Conservation (phyloP, 176 grass and related monocot species). For the Chrysopogon serrulatus region DNA sequence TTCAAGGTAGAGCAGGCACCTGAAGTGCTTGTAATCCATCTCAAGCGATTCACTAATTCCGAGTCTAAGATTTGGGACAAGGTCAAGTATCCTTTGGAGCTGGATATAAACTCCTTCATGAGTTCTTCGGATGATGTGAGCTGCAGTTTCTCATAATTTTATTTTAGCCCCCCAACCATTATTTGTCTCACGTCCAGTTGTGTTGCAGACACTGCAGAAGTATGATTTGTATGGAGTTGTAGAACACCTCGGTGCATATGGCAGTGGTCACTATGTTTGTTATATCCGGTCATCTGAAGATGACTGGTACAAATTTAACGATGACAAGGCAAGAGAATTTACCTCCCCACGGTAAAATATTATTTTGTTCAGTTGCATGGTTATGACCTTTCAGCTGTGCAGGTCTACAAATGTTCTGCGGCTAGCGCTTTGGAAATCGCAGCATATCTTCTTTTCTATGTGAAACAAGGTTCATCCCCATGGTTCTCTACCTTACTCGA, state of each 20-base stretch:
- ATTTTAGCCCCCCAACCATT: not conserved
- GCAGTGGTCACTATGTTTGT: constrained; percentile 45
- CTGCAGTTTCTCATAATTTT: not conserved
- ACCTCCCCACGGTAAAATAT: not conserved
- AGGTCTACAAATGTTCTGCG: constrained; percentile 22
- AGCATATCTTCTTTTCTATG: constrained; percentile 60
- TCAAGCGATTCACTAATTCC: constrained; percentile 47
- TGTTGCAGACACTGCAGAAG: constrained; percentile 31
- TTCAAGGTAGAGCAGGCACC: constrained; percentile 43
- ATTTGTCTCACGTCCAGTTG: not conserved
- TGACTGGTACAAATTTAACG: constrained; percentile 47
- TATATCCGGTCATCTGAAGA: constrained; percentile 36
- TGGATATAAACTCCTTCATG: constrained; percentile 48
- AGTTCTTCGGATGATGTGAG: constrained; percentile 21
- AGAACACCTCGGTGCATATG: constrained; percentile 26
- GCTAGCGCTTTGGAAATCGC: constrained; percentile 8
- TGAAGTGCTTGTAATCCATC: constrained; percentile 55
- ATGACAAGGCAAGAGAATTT: constrained; percentile 24
- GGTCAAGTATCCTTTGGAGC: constrained; percentile 28
- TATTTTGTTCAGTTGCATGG: not conserved
- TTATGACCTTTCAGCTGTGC: not conserved
- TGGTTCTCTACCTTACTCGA: constrained; percentile 57
- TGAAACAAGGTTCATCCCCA: constrained; percentile 45
- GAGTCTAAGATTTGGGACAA: constrained; percentile 31
- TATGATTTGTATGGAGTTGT: constrained; percentile 64